Percentiles rank a stretch among this genome's conserved stretches.
Conservation (phyloP, 108 stramenopile genomes). For the Nitzschia sp. region DNA sequence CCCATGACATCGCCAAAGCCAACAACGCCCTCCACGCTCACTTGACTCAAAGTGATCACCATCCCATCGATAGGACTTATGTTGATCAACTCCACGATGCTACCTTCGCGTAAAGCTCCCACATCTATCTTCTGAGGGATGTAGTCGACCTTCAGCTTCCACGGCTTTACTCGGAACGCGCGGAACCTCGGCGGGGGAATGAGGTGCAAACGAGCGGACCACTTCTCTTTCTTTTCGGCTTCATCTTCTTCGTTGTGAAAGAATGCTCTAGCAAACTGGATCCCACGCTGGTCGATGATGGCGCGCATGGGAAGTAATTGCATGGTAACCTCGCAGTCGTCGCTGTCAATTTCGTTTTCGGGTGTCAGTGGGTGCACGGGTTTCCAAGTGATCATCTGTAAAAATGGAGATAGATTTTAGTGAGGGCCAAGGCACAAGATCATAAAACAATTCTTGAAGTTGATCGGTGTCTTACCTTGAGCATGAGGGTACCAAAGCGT, state of each 20-base stretch:
- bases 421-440: no score
- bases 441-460: no score
- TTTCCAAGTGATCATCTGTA: slow-evolving; percentile 77
- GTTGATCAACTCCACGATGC: slow-evolving; percentile 79
- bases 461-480: slow-evolving; percentile 54
- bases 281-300: slow-evolving; percentile 68
- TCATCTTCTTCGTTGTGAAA: slow-evolving; percentile 39
- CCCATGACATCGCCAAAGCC: slow-evolving; percentile 75
- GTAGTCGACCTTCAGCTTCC: slow-evolving; percentile 88
- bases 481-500: slow-evolving; percentile 70
- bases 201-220: slow-evolving; percentile 24
- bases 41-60: slow-evolving; percentile 69
- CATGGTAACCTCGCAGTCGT: slow-evolving; percentile 68
- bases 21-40: slow-evolving; percentile 47
- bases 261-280: slow-evolving; percentile 69
- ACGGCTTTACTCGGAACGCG: slow-evolving; percentile 61
- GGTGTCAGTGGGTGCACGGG: slow-evolving; percentile 52
- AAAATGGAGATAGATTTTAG: background rate
- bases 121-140: slow-evolving; percentile 60
- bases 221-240: slow-evolving; percentile 10
- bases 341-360: slow-evolving; percentile 67
- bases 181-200: slow-evolving; percentile 62
- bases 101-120: slow-evolving; percentile 68
- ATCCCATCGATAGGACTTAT: slow-evolving; percentile 81
- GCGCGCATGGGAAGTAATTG: slow-evolving; percentile 81